Evolutionary conservation across 148 eudicot species (phyloP).

Genomic region (Chenopodium album): DNA sequence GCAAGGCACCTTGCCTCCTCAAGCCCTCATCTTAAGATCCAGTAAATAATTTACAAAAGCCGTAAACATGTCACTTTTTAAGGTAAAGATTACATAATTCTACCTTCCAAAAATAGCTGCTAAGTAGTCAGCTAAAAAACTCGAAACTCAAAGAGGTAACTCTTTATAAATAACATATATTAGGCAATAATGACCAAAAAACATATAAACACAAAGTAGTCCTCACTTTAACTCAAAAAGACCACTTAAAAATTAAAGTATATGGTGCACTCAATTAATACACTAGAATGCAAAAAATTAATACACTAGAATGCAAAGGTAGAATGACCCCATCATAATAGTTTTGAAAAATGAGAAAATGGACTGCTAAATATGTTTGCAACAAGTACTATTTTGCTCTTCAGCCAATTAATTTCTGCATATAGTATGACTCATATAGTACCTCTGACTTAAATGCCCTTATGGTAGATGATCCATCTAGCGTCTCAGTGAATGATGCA

Average conservation of each 20-base stretch:
- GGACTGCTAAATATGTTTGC: background rate
- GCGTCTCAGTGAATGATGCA: conserved; percentile 89
- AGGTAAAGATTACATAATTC: too few relatives aligned
- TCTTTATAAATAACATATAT: background rate
- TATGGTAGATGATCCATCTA: conserved; percentile 88
- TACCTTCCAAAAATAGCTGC: background rate
- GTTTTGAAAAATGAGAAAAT: background rate
- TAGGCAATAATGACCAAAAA: background rate
- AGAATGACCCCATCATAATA: background rate
- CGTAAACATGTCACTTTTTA: too few relatives aligned
- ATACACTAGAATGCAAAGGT: background rate
- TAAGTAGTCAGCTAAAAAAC: background rate
- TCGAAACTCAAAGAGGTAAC: background rate
- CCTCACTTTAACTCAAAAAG: background rate
- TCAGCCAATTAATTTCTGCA: background rate
- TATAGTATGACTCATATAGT: background rate
- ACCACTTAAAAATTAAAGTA: background rate
- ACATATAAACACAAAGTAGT: background rate
- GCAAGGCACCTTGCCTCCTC: background rate
- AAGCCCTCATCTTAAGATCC: background rate
- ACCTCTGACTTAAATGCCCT: conserved; percentile 86
- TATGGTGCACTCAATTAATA: background rate
- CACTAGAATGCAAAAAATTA: background rate
- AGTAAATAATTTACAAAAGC: background rate
- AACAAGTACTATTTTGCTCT: conserved; percentile 1